Evolutionary conservation across 345 rosid species (phyloP), one percentile per base, ranked within the genome.

Genomic region (Eucalyptus sp.): DNA sequence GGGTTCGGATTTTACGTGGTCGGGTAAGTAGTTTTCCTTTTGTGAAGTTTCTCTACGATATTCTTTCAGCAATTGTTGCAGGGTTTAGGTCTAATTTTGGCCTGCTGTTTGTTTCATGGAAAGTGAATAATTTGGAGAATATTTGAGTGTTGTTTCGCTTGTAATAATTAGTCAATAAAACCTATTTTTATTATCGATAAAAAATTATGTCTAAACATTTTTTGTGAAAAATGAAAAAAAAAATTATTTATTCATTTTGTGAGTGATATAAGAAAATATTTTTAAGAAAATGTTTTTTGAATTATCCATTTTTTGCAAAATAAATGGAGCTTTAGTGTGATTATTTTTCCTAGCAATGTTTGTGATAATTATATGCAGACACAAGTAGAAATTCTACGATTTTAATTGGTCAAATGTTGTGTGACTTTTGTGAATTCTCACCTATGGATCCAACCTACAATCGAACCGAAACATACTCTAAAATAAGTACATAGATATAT

Each of bases 1-100:
- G 96, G 97, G 17, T 92, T 89, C 31, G 89, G 94, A 0, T 92
- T 95, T 91, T 92, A 68, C 13, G 93, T 93, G 44, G 95, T 94
- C 24, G 96, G 96, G 95, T 93, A 90, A 90, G 90, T 83, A 51
- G 48, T 10, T 76, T 41, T 41, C 0, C 8, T 41, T 11, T 37
- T 20, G 46, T 41, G 84, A 76, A 41, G 11, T 76, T 76, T 76
- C 84, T 76, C 29, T 7, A n/a, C 16, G 6, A 64, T n/a, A 64
- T 64, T n/a, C 33, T 16, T n/a, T 14, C 7, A 64, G 37, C 37
- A 4, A 64, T 4, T n/a, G 8, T 64, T 64, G 76, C 41, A 1
- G 76, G 20, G 17, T n/a, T 64, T 64, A 64, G 76, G 5, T 64
- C 76, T n/a, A 64, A n/a, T 64, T 64, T n/a, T 14, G 20, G 37